phyloP scores from a whole-genome alignment of 129 eudicot species.

The Flaveria brownii region DNA sequence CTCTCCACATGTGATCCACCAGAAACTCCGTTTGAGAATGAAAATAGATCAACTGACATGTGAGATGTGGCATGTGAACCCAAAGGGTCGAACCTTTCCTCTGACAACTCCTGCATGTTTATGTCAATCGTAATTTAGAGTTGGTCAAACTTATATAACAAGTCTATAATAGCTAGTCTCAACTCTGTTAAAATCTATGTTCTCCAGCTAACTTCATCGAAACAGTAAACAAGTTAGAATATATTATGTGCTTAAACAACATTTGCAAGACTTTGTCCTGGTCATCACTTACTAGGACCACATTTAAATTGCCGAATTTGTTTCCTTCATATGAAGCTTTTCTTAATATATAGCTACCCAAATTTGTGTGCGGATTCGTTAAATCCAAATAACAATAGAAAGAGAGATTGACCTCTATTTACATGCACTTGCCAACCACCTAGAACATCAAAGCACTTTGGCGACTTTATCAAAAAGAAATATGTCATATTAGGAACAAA shows the following conservation, averaged over 20 bases:
- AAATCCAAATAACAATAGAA: constrained; percentile 4
- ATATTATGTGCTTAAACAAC: constrained; percentile 21
- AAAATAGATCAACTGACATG: constrained; percentile 48
- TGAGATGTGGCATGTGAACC: constrained; percentile 29
- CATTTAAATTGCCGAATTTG: background rate
- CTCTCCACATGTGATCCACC: constrained; percentile 34
- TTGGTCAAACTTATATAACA: constrained; percentile 22
- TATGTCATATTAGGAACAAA: background rate
- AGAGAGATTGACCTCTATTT: background rate
- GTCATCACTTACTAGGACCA: constrained; percentile 2
- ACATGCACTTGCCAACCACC: constrained; percentile 20
- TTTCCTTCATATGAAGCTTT: background rate
- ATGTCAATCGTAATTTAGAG: constrained; percentile 15
- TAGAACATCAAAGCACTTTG: constrained; percentile 14
- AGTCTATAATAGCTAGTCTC: constrained; percentile 1
- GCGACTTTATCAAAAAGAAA: constrained; percentile 9
- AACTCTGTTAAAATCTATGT: background rate
- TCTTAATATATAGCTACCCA: constrained; percentile 15
- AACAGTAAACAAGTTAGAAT: constrained; percentile 3
- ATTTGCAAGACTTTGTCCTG: constrained; percentile 16
- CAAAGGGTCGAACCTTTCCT: constrained; percentile 33
- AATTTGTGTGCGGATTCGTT: constrained; percentile 4
- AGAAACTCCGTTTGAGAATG: constrained; percentile 39
- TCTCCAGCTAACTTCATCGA: constrained; percentile 14
- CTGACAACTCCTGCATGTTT: constrained; percentile 38